Evolutionary conservation across 805 yeast species (phyloP), one percentile per base, ranked within the genome.

Genomic region (Myxozyma monticola): DNA sequence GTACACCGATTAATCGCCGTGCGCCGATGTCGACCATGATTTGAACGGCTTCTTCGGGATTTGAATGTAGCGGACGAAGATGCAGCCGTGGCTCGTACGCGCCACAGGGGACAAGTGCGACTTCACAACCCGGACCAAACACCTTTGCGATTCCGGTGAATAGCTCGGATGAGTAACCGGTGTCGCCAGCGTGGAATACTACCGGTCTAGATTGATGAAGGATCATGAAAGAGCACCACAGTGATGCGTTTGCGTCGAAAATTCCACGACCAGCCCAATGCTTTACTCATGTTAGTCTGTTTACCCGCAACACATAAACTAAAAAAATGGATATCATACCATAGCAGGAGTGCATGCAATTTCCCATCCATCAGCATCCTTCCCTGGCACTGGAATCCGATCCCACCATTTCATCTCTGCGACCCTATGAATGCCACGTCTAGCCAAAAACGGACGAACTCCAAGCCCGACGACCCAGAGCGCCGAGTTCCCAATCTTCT

Each of bases 71-170:
- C 3, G 96, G 91, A 50, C 78, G 78, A 63, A 91, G 90, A 62
- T 90, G 97, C 96, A 96, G 88, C 60, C 85, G 80, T 0, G 98
- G 98, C 60, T 90, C 84, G 67, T 91, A 91, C 53, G 95, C 96
- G 0, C 98, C 98, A 55, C 95, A 88, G 0, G 98, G 98, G 14
- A 91, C 69, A 68, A 91, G 74, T 0, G 90, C 87, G 25, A 90
- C 70, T 49, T 68, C 70, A 7, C 80, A 76, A 0, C 82, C 81
- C 1, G 62, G 43, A 0, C 95, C 95, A 63, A 75, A 84, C 25
- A 73, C 77, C 33, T 75, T 67, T 1, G 83, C 79, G 24, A 91
- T 84, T n/a, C 79, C 72, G 12, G 73, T 70, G 67, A 87, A 90
- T 42, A 91, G 68, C 26, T 81, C 95, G 29, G 75, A 62, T n/a